A percentile compares a stretch with the other conserved stretches of the same genome.
These are phyloP conservation scores for Linnemannia exigua DNA, from an alignment of 192 early-diverging fungal species.

Conservation along the genomic window DNA sequence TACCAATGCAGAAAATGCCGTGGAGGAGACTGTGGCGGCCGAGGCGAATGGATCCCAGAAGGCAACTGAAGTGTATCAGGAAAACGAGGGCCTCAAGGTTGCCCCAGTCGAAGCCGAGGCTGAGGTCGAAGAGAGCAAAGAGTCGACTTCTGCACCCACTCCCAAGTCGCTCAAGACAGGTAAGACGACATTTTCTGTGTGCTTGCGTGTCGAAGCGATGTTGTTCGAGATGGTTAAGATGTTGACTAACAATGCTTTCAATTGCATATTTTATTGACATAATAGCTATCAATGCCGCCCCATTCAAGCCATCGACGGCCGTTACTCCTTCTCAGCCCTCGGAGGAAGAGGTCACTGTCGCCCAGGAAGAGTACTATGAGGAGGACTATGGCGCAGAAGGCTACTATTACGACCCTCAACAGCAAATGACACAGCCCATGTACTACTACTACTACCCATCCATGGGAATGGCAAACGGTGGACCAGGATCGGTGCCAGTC, in stretches of 20 bases:
- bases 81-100: conserved; percentile 1
- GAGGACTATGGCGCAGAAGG: conserved; percentile 19
- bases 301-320: conserved; percentile 38
- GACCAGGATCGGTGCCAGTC: conserved; percentile 2
- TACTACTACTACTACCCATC: conserved; percentile 54
- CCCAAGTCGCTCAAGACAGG: conserved; percentile 52
- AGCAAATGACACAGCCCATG: conserved; percentile 42
- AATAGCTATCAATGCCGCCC: conserved; percentile 49
- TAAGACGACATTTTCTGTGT: not conserved
- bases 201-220: not conserved
- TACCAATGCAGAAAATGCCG: not conserved
- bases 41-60: conserved; percentile 14
- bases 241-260: not conserved
- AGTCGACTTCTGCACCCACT: conserved; percentile 5
- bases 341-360: not conserved
- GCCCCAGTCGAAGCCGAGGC: not conserved
- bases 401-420: conserved; percentile 50
- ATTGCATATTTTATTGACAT: not conserved
- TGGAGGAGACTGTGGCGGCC: not conserved
- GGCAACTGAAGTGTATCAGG: not conserved
- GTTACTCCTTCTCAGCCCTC: conserved; percentile 8
- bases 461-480: conserved; percentile 16
- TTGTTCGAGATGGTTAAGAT: not conserved
- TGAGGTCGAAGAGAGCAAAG: not conserved
- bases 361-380: conserved; percentile 39